These are phyloP conservation scores for Suhomyces tanzawaensis DNA, from an alignment of 805 yeast genomes.

Conservation along the genomic window DNA sequence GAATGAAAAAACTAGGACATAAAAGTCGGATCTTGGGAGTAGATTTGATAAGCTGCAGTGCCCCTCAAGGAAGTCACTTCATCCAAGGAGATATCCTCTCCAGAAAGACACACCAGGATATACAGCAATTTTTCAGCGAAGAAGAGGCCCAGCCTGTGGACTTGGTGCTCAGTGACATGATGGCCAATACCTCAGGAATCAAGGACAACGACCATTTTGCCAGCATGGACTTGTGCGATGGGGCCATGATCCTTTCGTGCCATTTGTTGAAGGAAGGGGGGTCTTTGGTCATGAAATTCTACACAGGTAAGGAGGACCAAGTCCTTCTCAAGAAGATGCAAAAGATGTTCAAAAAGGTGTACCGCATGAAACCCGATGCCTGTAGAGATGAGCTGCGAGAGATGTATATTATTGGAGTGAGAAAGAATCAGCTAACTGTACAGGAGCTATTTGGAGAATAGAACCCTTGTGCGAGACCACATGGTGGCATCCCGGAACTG, in stretches of 20 bases:
- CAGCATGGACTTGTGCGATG: slow-evolving; percentile 91
- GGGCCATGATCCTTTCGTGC: slow-evolving; percentile 75
- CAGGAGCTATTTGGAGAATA: slow-evolving; percentile 6
- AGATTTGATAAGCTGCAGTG: slow-evolving; percentile 32
- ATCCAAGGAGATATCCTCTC: slow-evolving; percentile 42
- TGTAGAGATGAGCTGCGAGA: slow-evolving; percentile 80
- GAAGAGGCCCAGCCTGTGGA: slow-evolving; percentile 23
- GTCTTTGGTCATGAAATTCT: slow-evolving; percentile 75
- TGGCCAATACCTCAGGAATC: slow-evolving; percentile 87
- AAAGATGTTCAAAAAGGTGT: slow-evolving; percentile 59
- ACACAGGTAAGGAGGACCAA: slow-evolving; percentile 76
- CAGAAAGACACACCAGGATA: slow-evolving; percentile 51
- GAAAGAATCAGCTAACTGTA: slow-evolving; percentile 26
- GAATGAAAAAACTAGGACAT: slow-evolving; percentile 9
- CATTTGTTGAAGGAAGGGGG: slow-evolving; percentile 73
- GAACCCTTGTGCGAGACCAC: neutral
- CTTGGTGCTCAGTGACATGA: slow-evolving; percentile 73
- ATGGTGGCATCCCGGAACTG: too few species aligned
- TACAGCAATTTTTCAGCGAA: slow-evolving; percentile 49
- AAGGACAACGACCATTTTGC: slow-evolving; percentile 76
- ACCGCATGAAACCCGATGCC: slow-evolving; percentile 76
- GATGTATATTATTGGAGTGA: slow-evolving; percentile 71
- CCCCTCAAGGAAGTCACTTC: slow-evolving; percentile 37
- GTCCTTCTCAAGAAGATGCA: slow-evolving; percentile 58
- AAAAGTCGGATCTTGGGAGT: slow-evolving; percentile 22